Evolutionary conservation across 371 early-diverging fungal genomes (phyloP).

Genomic region (Mucor velutinosus): DNA sequence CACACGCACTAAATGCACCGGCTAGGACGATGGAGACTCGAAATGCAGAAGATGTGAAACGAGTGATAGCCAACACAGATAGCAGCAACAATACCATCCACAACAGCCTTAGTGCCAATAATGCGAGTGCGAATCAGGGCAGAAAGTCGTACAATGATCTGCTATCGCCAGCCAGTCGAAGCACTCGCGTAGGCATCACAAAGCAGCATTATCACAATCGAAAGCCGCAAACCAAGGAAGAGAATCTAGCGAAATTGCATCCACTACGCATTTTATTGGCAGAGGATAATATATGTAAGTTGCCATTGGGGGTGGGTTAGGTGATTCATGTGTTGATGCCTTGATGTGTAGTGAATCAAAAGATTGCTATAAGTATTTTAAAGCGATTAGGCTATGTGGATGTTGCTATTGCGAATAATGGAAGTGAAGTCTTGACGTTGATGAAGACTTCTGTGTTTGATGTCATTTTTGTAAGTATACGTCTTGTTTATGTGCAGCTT

Average conservation of each 20-base stretch:
- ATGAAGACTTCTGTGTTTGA: constrained; percentile 48
- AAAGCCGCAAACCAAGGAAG: constrained; percentile 37
- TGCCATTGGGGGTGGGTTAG: not conserved
- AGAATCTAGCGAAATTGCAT: constrained; percentile 39
- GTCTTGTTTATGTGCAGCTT: not conserved
- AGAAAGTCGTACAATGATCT: constrained; percentile 23
- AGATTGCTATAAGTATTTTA: constrained; percentile 58
- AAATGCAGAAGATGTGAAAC: not conserved
- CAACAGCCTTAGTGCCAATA: not conserved
- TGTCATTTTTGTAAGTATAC: constrained; percentile 47
- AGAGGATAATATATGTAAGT: constrained; percentile 54
- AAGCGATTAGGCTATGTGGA: constrained; percentile 58
- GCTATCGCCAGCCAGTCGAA: constrained; percentile 25
- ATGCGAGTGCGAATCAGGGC: not conserved
- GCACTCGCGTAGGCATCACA: constrained; percentile 22
- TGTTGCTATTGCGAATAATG: constrained; percentile 58
- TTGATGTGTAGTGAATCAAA: constrained; percentile 52
- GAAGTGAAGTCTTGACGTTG: constrained; percentile 51
- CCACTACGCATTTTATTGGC: constrained; percentile 50
- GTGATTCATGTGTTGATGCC: not conserved
- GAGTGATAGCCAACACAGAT: not conserved
- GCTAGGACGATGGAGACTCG: not conserved
- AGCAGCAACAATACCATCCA: not conserved
- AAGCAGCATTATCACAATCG: constrained; percentile 33
- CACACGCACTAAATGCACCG: constrained; percentile 1